Evolutionary conservation across 768 basidiomycete species (phyloP), one percentile per base, ranked within the genome.

Genomic region (Macrolepiota dolichaula): DNA sequence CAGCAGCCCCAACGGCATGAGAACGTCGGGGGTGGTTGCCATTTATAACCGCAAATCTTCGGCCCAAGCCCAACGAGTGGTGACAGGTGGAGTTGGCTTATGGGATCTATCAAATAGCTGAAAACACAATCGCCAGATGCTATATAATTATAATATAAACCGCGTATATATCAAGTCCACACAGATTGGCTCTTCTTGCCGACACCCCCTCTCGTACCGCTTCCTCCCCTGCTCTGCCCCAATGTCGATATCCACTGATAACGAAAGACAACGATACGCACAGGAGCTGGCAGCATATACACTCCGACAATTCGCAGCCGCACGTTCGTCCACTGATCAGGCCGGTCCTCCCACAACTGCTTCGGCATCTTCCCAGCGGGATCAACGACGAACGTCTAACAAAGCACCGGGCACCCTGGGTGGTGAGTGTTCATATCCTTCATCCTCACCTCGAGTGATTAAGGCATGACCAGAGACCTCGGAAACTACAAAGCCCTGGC

Each of bases 201-300:
- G 5, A 46, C 40, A 53, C n/a, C 11, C 24, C 51, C 40, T 42
- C 25, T 36, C 53, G 22, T 15, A 27, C 36, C 37, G 7, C 50
- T 27, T 10, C 35, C 22, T 29, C 40, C 36, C 22, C 37, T 10
- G 25, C 29, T 37, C 52, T 11, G n/a, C 38, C 59, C 22, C 27
- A 11, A 61, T 59, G 59, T 61, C 54, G 58, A 27, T 55, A 35
- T 49, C 66, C 57, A 59, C 70, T n/a, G 70, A 73, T 47, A 51
- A 61, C 13, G 75, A 73, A 25, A 71, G 73, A 36, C 69, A 70
- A 50, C 73, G 70, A 24, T 83, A 81, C 69, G 79, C 81, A 19
- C 75, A 78, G 63, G 75, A 80, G 52, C 74, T 85, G 51, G 78
- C 79, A 50, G 75, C 72, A 5, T 81, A 83, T 66, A 84, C 82